Evolutionary conservation across 2,329 filamentous ascomycete species (phyloP), one percentile per base, ranked within the genome.

Genomic region (Metarhizium robertsii): DNA sequence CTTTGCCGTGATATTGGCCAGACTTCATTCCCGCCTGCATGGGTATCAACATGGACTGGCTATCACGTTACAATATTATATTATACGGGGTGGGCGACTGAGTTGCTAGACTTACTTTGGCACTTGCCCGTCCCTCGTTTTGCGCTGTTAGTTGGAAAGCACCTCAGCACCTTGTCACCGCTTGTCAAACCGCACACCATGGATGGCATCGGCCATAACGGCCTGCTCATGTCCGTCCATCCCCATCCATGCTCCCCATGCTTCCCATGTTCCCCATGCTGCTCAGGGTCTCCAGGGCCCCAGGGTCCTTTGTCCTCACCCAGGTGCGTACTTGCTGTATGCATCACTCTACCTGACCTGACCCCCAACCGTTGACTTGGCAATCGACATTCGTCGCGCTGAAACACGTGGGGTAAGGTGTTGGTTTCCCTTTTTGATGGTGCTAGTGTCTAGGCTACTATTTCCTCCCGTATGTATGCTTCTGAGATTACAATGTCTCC

Each of bases 371-470:
- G 61, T 63, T 61, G 61, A 61, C 61, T 59, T 59, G 60, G 60
- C 61, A 61, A 62, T 63, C 53, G 50, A 55, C 60, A 63, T 62
- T 62, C 59, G 57, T 62, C 48, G 51, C 48, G 51, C 58, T 58
- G 60, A 63, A 54, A 63, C 61, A 62, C 53, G 55, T 57, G 57
- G 53, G 54, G 54, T 55, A 50, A 29, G 29, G 29, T 29, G 42
- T 50, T 48, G 45, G 45, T 30, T 16, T 29, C 10, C 45, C 25
- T 13, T 29, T 25, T 30, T 11, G 43, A n/a, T 8, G 6, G 6
- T 46, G 11, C 45, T 11, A 2, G 45, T 3, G 42, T 20, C n/a
- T 13, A 25, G 18, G 4, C 18, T 45, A 6, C 40, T 42, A 25
- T 25, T 25, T 25, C 25, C 25, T 25, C 25, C 6, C 45, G 30